A percentile compares a stretch with the other conserved stretches of the same genome.
phyloP scores from a whole-genome alignment of 2,329 filamentous ascomycete species.

The Xylaria sp. region DNA sequence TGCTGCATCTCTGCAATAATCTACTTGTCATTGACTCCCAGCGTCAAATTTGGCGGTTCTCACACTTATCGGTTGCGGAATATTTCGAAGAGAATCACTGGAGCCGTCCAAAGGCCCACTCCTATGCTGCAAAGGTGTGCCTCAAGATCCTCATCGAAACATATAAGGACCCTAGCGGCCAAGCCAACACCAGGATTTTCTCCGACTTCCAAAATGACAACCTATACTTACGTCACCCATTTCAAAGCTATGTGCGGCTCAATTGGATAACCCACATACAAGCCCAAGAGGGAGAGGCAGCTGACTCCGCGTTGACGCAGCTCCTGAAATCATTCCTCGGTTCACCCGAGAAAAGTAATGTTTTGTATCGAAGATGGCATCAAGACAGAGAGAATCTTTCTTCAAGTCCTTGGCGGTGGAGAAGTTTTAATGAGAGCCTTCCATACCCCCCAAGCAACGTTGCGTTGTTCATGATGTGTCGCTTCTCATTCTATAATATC shows the following conservation, averaged over 20 bases:
- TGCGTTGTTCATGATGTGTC: conserved; percentile 16
- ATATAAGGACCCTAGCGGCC: background rate
- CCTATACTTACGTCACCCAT: background rate
- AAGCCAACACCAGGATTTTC: too few relatives aligned
- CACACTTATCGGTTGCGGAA: conserved; percentile 24
- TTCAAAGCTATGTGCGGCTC: background rate
- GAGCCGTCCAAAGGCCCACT: conserved; percentile 1
- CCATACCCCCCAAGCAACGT: background rate
- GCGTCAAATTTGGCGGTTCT: conserved; percentile 18
- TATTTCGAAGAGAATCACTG: conserved; percentile 22
- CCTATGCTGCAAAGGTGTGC: conserved; percentile 11
- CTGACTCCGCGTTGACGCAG: background rate
- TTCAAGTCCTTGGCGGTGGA: too few relatives aligned
- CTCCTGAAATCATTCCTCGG: conserved; percentile 29
- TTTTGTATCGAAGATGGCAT: conserved; percentile 1
- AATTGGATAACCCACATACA: conserved; percentile 13
- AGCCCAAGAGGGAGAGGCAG: background rate
- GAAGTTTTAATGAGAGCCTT: too few relatives aligned
- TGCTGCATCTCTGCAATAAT: conserved; percentile 25
- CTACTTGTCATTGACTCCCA: conserved; percentile 22
- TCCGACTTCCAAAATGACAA: background rate
- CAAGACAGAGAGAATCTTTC: too few relatives aligned
- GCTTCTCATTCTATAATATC: conserved; percentile 11
- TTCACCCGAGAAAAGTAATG: conserved; percentile 2
- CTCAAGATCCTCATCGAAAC: conserved; percentile 7